Base-by-base conservation (phyloP, 2,329 filamentous ascomycete genomes). In the Exophiala sp. region DNA sequence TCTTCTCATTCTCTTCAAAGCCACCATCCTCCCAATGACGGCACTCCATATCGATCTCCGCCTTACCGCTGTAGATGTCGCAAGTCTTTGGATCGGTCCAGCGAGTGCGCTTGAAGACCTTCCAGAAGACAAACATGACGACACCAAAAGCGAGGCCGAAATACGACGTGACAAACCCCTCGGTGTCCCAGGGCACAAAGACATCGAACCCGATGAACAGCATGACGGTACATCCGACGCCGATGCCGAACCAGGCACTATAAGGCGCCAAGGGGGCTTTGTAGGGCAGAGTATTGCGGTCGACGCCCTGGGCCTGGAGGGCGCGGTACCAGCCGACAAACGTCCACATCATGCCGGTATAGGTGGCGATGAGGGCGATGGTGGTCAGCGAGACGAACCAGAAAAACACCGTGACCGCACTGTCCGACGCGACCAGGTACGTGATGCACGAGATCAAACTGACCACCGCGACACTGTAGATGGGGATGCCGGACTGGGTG, bases 271-370 rank as follows among this genome's bases (percentile, higher is more conserved):
- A 72, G 35, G 74, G 75, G 0, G 81, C 79, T 54, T 76, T 80
- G 70, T 86, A 89, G 0, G 85, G 84, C n/a, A 90, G 68, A 0
- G 73, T 74, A 34, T 81, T 74, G 3, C 85, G 77, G 58, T 81
- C 77, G 16, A 89, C 72, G 0, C 83, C 84, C 62, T 90, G 86
- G 0, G 76, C 82, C 23, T 75, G 70, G 43, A 86, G 74, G 0
- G 86, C 85, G 16, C 81, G 80, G 65, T 84, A 74, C 68, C 87
- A 91, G 57, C 76, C 78, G 38, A 90, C 67, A 64, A 86, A 90
- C 0, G 84, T 82, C 29, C 80, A 73, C 62, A 79, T 80, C 66
- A 86, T 85, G 57, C 79, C 77, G 21, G 74, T 75, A 66, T 83
- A 88, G 62, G 82, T 82, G 65, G 86, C 78, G 16, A 86, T 32